phyloP scores from a whole-genome alignment of 1,139 yeast genomes.

The Candida freyschussii region DNA sequence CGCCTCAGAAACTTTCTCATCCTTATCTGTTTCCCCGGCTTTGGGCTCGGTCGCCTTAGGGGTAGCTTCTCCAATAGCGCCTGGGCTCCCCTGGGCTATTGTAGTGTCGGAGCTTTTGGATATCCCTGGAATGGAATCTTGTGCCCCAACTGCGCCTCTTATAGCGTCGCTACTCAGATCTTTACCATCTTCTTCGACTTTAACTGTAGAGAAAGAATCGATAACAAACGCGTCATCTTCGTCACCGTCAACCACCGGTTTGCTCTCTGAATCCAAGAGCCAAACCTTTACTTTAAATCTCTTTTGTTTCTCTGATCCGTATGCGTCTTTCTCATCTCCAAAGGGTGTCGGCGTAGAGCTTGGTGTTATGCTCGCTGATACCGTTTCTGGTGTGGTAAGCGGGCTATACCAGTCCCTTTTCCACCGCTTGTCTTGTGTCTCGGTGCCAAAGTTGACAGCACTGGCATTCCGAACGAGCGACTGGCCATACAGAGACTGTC shows the following conservation, averaged over 20 bases:
- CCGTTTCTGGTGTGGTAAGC: constrained; percentile 13
- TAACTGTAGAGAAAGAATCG: constrained; percentile 20
- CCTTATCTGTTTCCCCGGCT: neutral
- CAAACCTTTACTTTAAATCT: constrained; percentile 40
- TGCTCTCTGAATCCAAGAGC: constrained; percentile 32
- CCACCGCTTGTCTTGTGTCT: constrained; percentile 31
- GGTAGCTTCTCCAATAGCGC: neutral
- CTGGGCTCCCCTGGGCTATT: neutral
- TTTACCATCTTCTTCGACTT: constrained; percentile 14
- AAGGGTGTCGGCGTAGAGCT: constrained; percentile 29
- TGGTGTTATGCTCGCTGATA: constrained; percentile 25
- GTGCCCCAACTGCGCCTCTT: constrained; percentile 58
- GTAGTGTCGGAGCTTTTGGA: constrained; percentile 24
- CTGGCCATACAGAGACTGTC: constrained; percentile 35
- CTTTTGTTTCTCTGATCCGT: constrained; percentile 23
- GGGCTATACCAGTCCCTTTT: constrained; percentile 35
- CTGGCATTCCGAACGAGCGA: constrained; percentile 31
- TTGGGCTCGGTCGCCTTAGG: constrained; percentile 1
- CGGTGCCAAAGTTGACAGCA: constrained; percentile 19
- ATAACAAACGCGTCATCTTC: constrained; percentile 36
- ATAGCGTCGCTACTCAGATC: constrained; percentile 53
- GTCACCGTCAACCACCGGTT: constrained; percentile 33
- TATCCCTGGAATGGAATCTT: constrained; percentile 44
- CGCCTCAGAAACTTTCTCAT: neutral
- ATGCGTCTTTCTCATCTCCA: constrained; percentile 21